A percentile compares a stretch with the other conserved stretches of the same genome.
Evolutionary conservation across 768 basidiomycete species (phyloP).

Genomic region (Panaeolus papilionaceus): DNA sequence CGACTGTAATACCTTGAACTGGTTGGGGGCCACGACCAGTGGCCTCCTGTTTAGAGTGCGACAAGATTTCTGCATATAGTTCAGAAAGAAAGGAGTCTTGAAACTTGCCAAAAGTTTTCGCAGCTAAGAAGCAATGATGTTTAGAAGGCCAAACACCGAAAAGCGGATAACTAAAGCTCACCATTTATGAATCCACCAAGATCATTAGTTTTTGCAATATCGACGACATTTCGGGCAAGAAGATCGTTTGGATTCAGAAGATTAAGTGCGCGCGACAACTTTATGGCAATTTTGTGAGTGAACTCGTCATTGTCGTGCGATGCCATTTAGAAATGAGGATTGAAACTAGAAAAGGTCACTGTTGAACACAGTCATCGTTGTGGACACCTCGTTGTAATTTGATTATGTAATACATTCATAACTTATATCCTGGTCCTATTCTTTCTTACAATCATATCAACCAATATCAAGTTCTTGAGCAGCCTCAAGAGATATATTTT

Average conservation of each 20-base stretch:
- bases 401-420: background rate
- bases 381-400: background rate
- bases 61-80: slow-evolving; percentile 79
- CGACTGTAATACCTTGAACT: slow-evolving; percentile 77
- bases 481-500: no score
- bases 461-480: no score
- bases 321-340: slow-evolving; percentile 29
- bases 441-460: no score
- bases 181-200: slow-evolving; percentile 73
- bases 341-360: background rate
- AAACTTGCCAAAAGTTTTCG: slow-evolving; percentile 87
- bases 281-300: slow-evolving; percentile 74
- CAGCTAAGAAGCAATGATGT: slow-evolving; percentile 51
- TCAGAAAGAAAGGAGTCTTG: slow-evolving; percentile 78
- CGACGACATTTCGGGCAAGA: slow-evolving; percentile 78
- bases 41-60: slow-evolving; percentile 71
- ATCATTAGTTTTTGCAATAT: slow-evolving; percentile 76
- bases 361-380: background rate
- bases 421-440: no score
- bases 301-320: slow-evolving; percentile 47
- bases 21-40: slow-evolving; percentile 60
- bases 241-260: slow-evolving; percentile 83
- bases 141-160: slow-evolving; percentile 10
- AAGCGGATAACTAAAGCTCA: slow-evolving; percentile 34
- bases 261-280: slow-evolving; percentile 83